Evolutionary conservation across 1,284 basidiomycete species (phyloP).

Genomic region (Porogramme epimiltina): DNA sequence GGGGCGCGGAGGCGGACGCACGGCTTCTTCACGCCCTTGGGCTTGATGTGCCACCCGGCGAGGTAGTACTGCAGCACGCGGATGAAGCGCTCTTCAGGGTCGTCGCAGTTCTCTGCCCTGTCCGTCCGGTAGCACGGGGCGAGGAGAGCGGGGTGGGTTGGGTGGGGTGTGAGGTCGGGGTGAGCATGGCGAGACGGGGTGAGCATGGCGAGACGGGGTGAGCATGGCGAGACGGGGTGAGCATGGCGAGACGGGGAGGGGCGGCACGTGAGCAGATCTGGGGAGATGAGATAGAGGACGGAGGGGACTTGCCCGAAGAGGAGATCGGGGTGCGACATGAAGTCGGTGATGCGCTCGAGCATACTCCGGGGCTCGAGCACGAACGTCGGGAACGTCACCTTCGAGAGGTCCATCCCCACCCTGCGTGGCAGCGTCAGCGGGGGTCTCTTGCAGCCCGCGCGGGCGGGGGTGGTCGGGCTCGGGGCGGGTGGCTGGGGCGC

Average conservation of each 20-base stretch:
- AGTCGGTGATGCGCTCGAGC: conserved; percentile 97
- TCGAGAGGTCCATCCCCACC: conserved; percentile 94
- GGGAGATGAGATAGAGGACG: conserved; percentile 6
- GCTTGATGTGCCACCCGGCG: conserved; percentile 99
- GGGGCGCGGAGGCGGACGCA: conserved; percentile 42
- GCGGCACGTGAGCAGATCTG: conserved; percentile 10
- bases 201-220: not conserved
- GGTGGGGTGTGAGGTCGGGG: too few species aligned
- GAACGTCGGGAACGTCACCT: conserved; percentile 93
- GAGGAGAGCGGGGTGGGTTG: conserved; percentile 14
- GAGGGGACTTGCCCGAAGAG: conserved; percentile 81
- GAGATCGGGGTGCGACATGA: conserved; percentile 98
- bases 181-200: not conserved
- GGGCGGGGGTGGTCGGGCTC: too few species aligned
- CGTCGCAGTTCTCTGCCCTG: conserved; percentile 74
- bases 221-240: too few species aligned
- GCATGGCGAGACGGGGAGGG: conserved; percentile 11
- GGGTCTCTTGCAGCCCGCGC: not conserved
- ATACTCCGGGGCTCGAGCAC: conserved; percentile 93
- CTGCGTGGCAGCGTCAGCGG: conserved; percentile 37
- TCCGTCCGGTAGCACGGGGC: too few species aligned
- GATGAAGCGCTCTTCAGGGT: conserved; percentile 91
- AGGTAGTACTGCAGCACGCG: conserved; percentile 94
- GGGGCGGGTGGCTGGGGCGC: too few species aligned
- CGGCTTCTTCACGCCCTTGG: conserved; percentile 99